Evolutionary conservation across 2,329 filamentous ascomycete genomes (phyloP), one percentile per base, ranked within the genome.

Genomic region (Xenoacremonium recifei): DNA sequence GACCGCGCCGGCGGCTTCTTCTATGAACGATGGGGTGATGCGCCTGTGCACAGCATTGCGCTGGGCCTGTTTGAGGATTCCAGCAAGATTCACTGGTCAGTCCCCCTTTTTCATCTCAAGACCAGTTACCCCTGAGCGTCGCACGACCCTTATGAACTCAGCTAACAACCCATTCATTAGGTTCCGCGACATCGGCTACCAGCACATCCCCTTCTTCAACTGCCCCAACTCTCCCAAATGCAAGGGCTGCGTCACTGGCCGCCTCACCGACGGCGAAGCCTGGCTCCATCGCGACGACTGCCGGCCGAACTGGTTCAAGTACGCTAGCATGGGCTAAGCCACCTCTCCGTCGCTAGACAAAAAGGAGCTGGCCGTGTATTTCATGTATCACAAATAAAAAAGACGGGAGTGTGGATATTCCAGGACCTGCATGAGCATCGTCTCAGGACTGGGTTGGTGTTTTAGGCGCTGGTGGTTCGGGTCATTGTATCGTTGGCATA

Each of bases 161-260:
- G 35, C 44, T 44, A 45, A 37, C 41, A 13, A 21, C 20, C n/a
- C 23, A 21, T 5, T 11, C 19, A 37, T 6, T 50, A 96, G 91
- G 91, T 99, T 99, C 84, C 91, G 92, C 40, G 93, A 99, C 64
- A 97, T 99, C 54, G 93, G 93, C 44, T 99, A 99, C 70, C 90
- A 96, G 60, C 93, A 99, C 58, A 91, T 97, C 40, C 93, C 93
- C 34, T 99, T 95, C 72, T 96, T 95, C 77, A 99, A 99, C 72
- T 99, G 93, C 63, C 93, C 93, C 49, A 97, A 96, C 69, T 95
- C 87, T 39, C 87, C 89, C 37, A 97, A 97, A 67, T 97, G 92
- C 65, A 85, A 79, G 53, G 89, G 88, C 52, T 97, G 92, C 64
- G 78, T 84, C n/a, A 80, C 88, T 1, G 93, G 92, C 37, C 81